Evolutionary conservation across 225 moss, liverwort and hornwort genomes (phyloP).

Genomic region (Marchantia paleacea): DNA sequence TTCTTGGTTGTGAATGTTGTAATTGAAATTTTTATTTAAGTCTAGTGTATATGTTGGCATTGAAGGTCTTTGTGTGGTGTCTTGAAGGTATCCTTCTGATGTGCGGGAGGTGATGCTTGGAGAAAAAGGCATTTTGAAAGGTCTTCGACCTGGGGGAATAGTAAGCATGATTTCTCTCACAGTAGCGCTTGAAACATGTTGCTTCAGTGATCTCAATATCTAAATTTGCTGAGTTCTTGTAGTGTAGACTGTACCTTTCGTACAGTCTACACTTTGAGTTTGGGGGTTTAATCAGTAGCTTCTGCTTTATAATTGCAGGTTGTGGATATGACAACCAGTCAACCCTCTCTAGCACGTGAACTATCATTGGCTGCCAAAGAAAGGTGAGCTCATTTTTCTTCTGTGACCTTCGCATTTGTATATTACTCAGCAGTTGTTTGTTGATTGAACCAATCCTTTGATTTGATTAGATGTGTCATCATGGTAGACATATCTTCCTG

Average conservation of each 20-base stretch:
- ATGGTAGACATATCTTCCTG: not conserved
- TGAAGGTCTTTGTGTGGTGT: conserved; percentile 12
- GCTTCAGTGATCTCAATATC: not conserved
- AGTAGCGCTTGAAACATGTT: not conserved
- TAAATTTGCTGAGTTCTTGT: not conserved
- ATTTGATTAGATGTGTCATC: not conserved
- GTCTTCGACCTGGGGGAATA: conserved; percentile 83
- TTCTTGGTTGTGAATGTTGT: not conserved
- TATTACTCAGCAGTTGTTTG: not conserved
- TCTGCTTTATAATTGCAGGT: conserved; percentile 43
- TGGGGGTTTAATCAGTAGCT: not conserved
- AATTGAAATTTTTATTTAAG: too few relatives aligned
- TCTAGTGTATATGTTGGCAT: not conserved
- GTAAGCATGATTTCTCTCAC: conserved; percentile 35
- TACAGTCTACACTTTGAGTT: not conserved
- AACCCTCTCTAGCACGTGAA: conserved; percentile 88
- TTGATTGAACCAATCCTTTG: not conserved
- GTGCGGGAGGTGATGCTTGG: conserved; percentile 91
- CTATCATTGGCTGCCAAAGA: conserved; percentile 60
- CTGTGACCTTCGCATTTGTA: too few relatives aligned
- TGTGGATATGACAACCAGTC: conserved; percentile 98
- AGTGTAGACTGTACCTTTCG: not conserved
- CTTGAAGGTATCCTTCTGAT: conserved; percentile 78
- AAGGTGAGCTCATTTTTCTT: conserved; percentile 37
- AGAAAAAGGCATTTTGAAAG: conserved; percentile 68